Conservation (phyloP, 345 rosid genomes). For the Trapa incisa region DNA sequence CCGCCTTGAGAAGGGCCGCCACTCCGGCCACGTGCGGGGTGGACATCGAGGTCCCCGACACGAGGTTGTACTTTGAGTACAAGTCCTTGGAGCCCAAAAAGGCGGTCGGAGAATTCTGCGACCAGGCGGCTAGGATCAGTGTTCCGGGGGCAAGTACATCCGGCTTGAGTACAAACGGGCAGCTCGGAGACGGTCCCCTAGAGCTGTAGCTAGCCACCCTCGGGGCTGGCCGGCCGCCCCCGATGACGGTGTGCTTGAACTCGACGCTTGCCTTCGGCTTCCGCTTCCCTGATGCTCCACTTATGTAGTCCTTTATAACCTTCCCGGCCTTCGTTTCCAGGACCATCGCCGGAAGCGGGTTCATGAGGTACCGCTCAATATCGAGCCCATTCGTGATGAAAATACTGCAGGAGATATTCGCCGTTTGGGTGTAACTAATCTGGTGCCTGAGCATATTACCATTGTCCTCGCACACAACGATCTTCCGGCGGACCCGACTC, state of each 20-base stretch:
- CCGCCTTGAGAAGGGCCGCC: slow-evolving; percentile 35
- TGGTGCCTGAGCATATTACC: neutral
- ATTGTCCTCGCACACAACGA: slow-evolving; percentile 11
- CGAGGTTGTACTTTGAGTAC: slow-evolving; percentile 25
- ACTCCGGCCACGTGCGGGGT: slow-evolving; percentile 47
- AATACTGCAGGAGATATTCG: slow-evolving; percentile 9
- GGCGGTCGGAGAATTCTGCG: slow-evolving; percentile 12
- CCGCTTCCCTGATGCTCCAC: neutral
- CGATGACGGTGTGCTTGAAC: slow-evolving; percentile 22
- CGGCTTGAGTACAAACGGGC: slow-evolving; percentile 41
- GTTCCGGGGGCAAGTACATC: slow-evolving; percentile 44
- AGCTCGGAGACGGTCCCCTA: slow-evolving; percentile 46
- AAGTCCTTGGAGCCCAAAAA: slow-evolving; percentile 4
- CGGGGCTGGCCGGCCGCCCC: slow-evolving; percentile 26
- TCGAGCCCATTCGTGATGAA: slow-evolving; percentile 10
- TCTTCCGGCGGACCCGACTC: neutral
- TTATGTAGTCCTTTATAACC: slow-evolving; percentile 26
- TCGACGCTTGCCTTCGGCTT: slow-evolving; percentile 25
- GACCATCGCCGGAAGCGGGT: slow-evolving; percentile 8
- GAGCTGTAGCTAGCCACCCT: slow-evolving; percentile 37
- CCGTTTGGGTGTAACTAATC: neutral
- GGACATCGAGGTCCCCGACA: slow-evolving; percentile 51
- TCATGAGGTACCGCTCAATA: slow-evolving; percentile 5
- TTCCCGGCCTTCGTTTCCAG: slow-evolving; percentile 8
- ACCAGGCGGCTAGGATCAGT: slow-evolving; percentile 42